Evolutionary conservation across 2,329 filamentous ascomycete genomes (phyloP).

Genomic region (Myriangium duriaei): DNA sequence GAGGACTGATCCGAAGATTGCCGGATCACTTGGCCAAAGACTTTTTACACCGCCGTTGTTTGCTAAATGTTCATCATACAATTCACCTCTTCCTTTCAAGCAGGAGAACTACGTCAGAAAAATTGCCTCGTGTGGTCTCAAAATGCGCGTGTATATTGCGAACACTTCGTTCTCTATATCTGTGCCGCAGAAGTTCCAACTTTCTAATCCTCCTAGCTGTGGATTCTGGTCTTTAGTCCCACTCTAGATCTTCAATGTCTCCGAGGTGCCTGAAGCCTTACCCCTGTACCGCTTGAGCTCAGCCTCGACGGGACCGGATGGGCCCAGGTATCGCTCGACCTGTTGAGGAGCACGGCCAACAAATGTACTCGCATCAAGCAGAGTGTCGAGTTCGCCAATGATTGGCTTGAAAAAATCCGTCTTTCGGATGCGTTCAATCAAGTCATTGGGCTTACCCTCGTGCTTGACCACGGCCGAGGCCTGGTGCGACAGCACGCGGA

Average conservation of each 20-base stretch:
- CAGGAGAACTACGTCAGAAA: no score
- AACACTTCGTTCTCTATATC: no score
- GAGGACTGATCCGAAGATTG: no score
- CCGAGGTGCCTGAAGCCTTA: slow-evolving; percentile 1
- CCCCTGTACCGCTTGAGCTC: slow-evolving; percentile 23
- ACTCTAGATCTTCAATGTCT: slow-evolving; percentile 7
- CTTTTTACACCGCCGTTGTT: no score
- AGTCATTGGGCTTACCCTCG: slow-evolving; percentile 64
- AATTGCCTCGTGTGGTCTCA: no score
- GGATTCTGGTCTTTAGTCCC: no score
- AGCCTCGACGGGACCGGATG: slow-evolving; percentile 21
- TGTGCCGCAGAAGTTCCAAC: no score
- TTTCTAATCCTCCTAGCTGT: no score
- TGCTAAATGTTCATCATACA: no score
- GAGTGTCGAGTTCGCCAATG: slow-evolving; percentile 21
- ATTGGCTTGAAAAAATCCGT: slow-evolving; percentile 57
- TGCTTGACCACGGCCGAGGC: slow-evolving; percentile 59
- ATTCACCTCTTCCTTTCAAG: no score
- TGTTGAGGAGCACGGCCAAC: slow-evolving; percentile 27
- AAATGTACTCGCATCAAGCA: slow-evolving; percentile 27
- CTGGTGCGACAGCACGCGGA: slow-evolving; percentile 67
- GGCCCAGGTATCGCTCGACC: slow-evolving; percentile 26
- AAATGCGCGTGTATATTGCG: no score
- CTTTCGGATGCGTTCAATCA: slow-evolving; percentile 63
- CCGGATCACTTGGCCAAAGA: no score